Conservation (phyloP, 2,329 filamentous ascomycete species). For the Phoma sp. region DNA sequence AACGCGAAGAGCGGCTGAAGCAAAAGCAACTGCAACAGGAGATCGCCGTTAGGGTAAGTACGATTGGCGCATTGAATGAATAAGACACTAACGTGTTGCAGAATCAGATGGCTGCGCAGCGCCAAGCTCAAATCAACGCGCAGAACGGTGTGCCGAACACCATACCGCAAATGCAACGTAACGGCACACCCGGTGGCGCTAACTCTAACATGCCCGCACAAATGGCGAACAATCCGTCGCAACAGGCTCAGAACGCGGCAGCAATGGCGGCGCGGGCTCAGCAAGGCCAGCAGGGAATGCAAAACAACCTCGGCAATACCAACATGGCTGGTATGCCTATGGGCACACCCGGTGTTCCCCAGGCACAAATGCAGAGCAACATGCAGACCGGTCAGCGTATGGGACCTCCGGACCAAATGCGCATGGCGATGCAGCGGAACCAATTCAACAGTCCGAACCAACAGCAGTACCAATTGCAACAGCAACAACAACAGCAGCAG, state of each 20-base stretch:
- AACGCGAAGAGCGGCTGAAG: conserved; percentile 74
- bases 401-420: conserved; percentile 49
- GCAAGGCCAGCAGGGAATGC: conserved; percentile 52
- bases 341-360: conserved; percentile 66
- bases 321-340: conserved; percentile 60
- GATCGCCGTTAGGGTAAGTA: conserved; percentile 54
- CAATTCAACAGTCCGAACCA: conserved; percentile 42
- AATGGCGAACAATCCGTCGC: conserved; percentile 38
- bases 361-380: conserved; percentile 71
- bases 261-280: conserved; percentile 45
- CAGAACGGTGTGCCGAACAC: conserved; percentile 48
- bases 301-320: conserved; percentile 56
- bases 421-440: conserved; percentile 48
- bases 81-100: conserved; percentile 30
- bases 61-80: background rate
- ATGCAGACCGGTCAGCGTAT: conserved; percentile 66
- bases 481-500: conserved; percentile 48
- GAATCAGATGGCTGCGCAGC: conserved; percentile 45
- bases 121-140: conserved; percentile 47
- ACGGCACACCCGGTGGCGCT: conserved; percentile 46
- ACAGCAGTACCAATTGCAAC: conserved; percentile 42
- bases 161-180: conserved; percentile 51
- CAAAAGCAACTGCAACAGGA: conserved; percentile 66
- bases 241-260: conserved; percentile 39
- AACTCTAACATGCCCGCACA: conserved; percentile 37